These are phyloP conservation scores for Asterionellopsis glacialis DNA, from an alignment of 108 stramenopile genomes.

Conservation along the genomic window DNA sequence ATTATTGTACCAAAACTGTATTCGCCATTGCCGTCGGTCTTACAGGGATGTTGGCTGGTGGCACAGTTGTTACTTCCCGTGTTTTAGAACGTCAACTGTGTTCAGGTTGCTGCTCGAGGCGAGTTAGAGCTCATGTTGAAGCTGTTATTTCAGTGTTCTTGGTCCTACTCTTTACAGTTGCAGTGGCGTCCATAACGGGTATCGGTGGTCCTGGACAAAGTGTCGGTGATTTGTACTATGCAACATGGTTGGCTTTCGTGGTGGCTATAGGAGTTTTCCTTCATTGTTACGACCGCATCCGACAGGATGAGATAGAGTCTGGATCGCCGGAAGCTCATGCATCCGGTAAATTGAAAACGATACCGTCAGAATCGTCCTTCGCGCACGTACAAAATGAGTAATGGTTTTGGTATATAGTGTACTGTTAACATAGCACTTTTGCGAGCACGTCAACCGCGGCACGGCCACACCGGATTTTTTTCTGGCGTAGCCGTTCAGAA, in stretches of 20 bases:
- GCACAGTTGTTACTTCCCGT: constrained; percentile 7
- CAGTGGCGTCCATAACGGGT: constrained; percentile 37
- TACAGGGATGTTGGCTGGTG: constrained; percentile 29
- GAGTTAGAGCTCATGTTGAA: constrained; percentile 17
- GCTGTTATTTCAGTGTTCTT: constrained; percentile 25
- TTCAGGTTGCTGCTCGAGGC: constrained; percentile 5
- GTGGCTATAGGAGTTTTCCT: constrained; percentile 15
- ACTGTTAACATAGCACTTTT: too few relatives aligned
- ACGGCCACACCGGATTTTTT: too few relatives aligned
- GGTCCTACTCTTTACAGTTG: constrained; percentile 34
- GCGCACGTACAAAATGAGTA: too few relatives aligned
- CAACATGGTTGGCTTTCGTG: constrained; percentile 40
- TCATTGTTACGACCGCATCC: too few relatives aligned
- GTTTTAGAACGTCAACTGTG: not conserved
- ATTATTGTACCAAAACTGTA: constrained; percentile 37
- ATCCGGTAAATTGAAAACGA: too few relatives aligned
- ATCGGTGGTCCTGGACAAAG: constrained; percentile 53
- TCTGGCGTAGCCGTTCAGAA: too few relatives aligned
- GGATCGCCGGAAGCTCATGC: too few relatives aligned
- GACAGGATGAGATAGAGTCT: too few relatives aligned
- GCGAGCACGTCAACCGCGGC: too few relatives aligned
- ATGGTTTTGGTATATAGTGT: too few relatives aligned
- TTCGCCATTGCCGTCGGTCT: constrained; percentile 26
- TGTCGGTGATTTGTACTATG: constrained; percentile 49
- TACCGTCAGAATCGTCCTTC: too few relatives aligned